Conservation (phyloP, 352 stramenopile species). For the Phytophthora lateralis region DNA sequence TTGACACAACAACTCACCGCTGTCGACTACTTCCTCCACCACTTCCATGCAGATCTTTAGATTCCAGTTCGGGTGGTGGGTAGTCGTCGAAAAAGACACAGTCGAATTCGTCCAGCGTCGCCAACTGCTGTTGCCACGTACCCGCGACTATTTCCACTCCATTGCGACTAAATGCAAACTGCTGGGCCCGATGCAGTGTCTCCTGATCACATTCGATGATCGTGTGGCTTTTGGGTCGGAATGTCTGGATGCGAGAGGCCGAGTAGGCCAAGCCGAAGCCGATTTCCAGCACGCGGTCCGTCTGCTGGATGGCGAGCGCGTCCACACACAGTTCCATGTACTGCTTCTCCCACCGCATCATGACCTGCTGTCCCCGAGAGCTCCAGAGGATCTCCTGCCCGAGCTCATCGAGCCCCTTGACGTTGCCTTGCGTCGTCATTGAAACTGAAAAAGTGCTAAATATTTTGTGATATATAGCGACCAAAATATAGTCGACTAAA, state of each 20-base stretch:
- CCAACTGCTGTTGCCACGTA: slow-evolving; percentile 72
- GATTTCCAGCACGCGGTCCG: slow-evolving; percentile 81
- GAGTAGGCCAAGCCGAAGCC: slow-evolving; percentile 88
- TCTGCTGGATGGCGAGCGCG: slow-evolving; percentile 49
- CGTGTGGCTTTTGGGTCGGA: slow-evolving; percentile 54
- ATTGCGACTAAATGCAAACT: slow-evolving; percentile 46
- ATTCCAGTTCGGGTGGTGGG: slow-evolving; percentile 60
- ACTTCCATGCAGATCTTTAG: not conserved
- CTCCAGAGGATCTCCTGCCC: slow-evolving; percentile 62
- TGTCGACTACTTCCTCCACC: slow-evolving; percentile 1
- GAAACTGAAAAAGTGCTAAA: not conserved
- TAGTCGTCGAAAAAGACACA: slow-evolving; percentile 89
- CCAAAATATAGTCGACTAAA: too few species aligned
- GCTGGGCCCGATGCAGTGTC: slow-evolving; percentile 48
- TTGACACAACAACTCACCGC: slow-evolving; percentile 12
- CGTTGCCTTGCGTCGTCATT: slow-evolving; percentile 55
- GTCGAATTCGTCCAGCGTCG: slow-evolving; percentile 62
- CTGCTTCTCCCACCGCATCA: slow-evolving; percentile 88
- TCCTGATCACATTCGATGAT: slow-evolving; percentile 83
- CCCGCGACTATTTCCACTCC: slow-evolving; percentile 60
- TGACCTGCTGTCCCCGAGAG: slow-evolving; percentile 82
- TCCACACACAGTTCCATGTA: slow-evolving; percentile 86
- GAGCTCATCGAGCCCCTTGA: slow-evolving; percentile 44
- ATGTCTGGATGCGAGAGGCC: slow-evolving; percentile 69
- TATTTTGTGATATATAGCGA: not conserved